Evolutionary conservation across 2,329 filamentous ascomycete species (phyloP), one percentile per base, ranked within the genome.

Genomic region (Stagonosporopsis vannaccii): DNA sequence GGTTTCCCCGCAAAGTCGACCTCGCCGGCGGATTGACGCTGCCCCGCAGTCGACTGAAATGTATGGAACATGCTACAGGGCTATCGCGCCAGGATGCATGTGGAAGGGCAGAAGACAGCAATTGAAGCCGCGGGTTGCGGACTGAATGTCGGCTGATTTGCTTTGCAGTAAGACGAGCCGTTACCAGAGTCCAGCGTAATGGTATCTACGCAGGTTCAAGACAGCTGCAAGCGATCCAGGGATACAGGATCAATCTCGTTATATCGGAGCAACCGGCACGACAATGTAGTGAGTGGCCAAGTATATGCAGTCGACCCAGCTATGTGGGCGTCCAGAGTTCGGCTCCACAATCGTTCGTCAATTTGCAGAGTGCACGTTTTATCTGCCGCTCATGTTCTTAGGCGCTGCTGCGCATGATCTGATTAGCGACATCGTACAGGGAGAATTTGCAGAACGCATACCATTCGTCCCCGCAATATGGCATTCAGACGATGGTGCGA

Each of bases 11-110:
- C 54, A 28, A 66, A 68, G 41, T 75, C 72, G 22, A 68, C 72
- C 33, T 75, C 75, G 39, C 66, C 68, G 39, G 68, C 66, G 28
- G 67, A 67, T 37, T 71, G 73, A 36, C 69, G 70, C 56, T 71
- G 61, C 28, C 67, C 72, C 40, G 63, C 65, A 7, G 75, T 69
- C 15, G 72, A 73, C 50, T 79, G 77, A 56, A 80, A 80, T 6
- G 78, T 80, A 62, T 80, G 78, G 61, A 79, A 80, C 78, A 80
- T 80, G 62, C 36, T 59, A 47, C 35, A n/a, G 46, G 9, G n/a
- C n/a, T 42, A 33, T 23, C 25, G 26, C 36, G n/a, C 25, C 23
- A 48, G 32, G 23, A 48, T 46, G 25, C 47, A 56, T 56, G 42
- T 47, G 53, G 23, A 39, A 22, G 26, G 39, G 51, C 37, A 56